phyloP scores from a whole-genome alignment of 176 grass and related monocot species.

The Lolium perenne region DNA sequence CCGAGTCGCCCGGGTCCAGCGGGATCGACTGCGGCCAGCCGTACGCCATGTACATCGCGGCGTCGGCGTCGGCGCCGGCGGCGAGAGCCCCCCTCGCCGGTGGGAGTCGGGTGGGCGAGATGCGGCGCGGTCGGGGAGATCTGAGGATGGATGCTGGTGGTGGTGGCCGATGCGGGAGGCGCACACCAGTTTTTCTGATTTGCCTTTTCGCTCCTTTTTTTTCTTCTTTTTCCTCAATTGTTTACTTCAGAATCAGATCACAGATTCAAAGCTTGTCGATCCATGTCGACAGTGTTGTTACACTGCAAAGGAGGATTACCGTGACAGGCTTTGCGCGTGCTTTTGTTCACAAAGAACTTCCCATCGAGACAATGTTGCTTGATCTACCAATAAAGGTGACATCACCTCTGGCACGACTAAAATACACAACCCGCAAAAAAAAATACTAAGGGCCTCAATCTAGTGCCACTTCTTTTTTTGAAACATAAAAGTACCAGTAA shows the following conservation, averaged over 20 bases:
- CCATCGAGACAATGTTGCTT: no score
- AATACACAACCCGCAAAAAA: no score
- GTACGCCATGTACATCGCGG: slow-evolving; percentile 94
- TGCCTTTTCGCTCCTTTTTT: slow-evolving; percentile 11
- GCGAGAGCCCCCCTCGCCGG: slow-evolving; percentile 42
- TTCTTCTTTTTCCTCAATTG: neutral
- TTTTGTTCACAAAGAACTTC: no score
- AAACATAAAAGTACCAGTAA: no score
- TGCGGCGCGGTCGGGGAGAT: slow-evolving; percentile 49
- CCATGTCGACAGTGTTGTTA: neutral
- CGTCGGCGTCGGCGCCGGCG: slow-evolving; percentile 8
- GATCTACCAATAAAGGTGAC: no score
- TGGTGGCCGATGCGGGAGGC: slow-evolving; percentile 42
- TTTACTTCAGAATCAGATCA: slow-evolving; percentile 22
- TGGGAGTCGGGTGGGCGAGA: slow-evolving; percentile 16
- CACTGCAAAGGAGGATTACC: neutral
- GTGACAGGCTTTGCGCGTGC: neutral
- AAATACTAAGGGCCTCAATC: no score
- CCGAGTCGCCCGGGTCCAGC: slow-evolving; percentile 62
- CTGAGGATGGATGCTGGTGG: slow-evolving; percentile 45
- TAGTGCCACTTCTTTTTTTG: no score
- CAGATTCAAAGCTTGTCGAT: neutral
- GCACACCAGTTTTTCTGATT: slow-evolving; percentile 30
- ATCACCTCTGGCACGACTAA: no score
- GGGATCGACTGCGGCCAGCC: slow-evolving; percentile 98